These are phyloP conservation scores for Boletellus deceptivus DNA, from an alignment of 1,284 basidiomycete genomes.

Conservation along the genomic window DNA sequence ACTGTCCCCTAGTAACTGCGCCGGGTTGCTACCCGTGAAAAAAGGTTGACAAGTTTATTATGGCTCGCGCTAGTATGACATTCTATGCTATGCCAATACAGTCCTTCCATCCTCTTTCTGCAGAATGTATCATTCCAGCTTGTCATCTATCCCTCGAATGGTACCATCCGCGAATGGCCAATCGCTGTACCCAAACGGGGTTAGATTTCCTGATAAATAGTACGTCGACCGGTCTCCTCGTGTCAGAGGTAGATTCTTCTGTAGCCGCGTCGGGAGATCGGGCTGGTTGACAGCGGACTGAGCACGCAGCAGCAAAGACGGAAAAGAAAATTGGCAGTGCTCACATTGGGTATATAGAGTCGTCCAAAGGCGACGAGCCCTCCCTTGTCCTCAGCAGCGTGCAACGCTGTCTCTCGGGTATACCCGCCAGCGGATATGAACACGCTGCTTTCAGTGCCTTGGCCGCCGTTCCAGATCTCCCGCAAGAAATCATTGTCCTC, in stretches of 20 bases:
- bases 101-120: too few relatives aligned
- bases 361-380: too few relatives aligned
- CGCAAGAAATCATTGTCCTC: slow-evolving; percentile 23
- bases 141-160: background rate
- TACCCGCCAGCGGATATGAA: too few relatives aligned
- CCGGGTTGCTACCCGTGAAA: too few relatives aligned
- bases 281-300: background rate
- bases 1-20: too few relatives aligned
- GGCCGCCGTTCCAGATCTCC: slow-evolving; percentile 34
- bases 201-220: background rate
- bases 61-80: too few relatives aligned
- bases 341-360: slow-evolving; percentile 24
- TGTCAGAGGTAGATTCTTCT: background rate
- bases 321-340: background rate
- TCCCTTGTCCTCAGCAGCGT: too few relatives aligned
- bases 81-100: too few relatives aligned
- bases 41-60: too few relatives aligned
- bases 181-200: slow-evolving; percentile 3
- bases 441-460: slow-evolving; percentile 13
- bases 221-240: background rate
- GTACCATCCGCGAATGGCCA: background rate
- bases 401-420: too few relatives aligned
- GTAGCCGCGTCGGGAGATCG: background rate
- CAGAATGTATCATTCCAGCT: too few relatives aligned
- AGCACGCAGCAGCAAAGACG: background rate